Evolutionary conservation across 2,329 filamentous ascomycete genomes (phyloP).

Genomic region (Knufia petricola): DNA sequence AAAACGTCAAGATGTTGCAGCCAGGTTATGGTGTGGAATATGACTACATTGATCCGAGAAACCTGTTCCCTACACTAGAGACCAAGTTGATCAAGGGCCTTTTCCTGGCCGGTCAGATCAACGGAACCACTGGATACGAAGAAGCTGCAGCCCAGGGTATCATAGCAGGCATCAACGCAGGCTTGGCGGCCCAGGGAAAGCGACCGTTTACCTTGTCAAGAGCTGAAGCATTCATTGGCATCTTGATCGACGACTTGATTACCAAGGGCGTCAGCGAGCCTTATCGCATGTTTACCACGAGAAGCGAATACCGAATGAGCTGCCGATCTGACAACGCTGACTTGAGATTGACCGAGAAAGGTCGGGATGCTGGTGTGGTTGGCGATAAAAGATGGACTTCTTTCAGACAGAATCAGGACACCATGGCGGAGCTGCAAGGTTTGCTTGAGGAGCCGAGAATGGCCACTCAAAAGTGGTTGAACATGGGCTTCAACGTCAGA

Average conservation of each 20-base stretch:
- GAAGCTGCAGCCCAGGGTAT: constrained; percentile 92
- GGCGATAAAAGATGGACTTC: constrained; percentile 65
- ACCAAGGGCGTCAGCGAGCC: constrained; percentile 96
- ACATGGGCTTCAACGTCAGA: constrained; percentile 59
- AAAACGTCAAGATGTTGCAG: constrained; percentile 84
- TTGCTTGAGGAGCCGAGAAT: constrained; percentile 51
- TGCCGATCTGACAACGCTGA: constrained; percentile 92
- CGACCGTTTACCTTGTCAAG: constrained; percentile 60
- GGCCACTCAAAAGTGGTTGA: constrained; percentile 57
- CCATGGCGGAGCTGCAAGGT: constrained; percentile 57
- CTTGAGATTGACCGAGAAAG: constrained; percentile 68
- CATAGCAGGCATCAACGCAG: constrained; percentile 87
- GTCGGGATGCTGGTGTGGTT: constrained; percentile 66
- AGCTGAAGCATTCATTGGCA: constrained; percentile 88
- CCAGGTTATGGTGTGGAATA: constrained; percentile 97
- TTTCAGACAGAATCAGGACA: constrained; percentile 55
- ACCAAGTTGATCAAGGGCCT: constrained; percentile 85
- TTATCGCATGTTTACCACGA: constrained; percentile 95
- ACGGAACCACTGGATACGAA: constrained; percentile 96
- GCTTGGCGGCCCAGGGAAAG: constrained; percentile 61
- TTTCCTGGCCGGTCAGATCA: constrained; percentile 92
- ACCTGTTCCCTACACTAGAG: constrained; percentile 78
- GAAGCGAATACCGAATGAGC: constrained; percentile 91
- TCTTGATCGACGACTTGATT: constrained; percentile 96
- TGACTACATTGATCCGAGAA: constrained; percentile 92